Conservation (phyloP, 2,329 filamentous ascomycete species). For the Claviceps africana region DNA sequence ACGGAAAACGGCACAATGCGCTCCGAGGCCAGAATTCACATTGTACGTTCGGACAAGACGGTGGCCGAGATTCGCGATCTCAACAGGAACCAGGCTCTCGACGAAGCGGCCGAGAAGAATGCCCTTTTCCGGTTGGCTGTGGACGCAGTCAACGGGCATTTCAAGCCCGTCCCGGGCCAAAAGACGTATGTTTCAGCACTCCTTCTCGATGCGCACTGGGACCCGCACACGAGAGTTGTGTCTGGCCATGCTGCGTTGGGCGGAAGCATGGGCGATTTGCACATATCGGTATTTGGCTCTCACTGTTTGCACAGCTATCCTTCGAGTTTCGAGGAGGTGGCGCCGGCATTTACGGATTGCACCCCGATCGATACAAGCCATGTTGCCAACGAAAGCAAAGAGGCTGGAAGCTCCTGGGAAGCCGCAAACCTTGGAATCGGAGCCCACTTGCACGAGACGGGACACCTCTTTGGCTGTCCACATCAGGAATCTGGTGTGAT, state of each 20-base stretch:
- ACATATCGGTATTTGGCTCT: slow-evolving; percentile 82
- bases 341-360: slow-evolving; percentile 78
- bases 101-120: slow-evolving; percentile 51
- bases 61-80: slow-evolving; percentile 70
- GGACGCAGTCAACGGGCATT: slow-evolving; percentile 65
- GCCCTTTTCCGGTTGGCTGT: slow-evolving; percentile 65
- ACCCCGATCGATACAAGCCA: slow-evolving; percentile 70
- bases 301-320: slow-evolving; percentile 88
- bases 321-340: slow-evolving; percentile 74
- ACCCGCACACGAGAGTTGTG: slow-evolving; percentile 53
- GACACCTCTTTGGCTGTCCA: slow-evolving; percentile 79
- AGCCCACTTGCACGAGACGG: slow-evolving; percentile 80
- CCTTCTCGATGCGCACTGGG: slow-evolving; percentile 82
- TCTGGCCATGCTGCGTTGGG: slow-evolving; percentile 77
- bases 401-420: slow-evolving; percentile 86
- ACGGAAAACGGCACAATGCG: slow-evolving; percentile 58
- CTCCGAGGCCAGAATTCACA: slow-evolving; percentile 79
- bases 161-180: slow-evolving; percentile 60
- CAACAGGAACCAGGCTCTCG: slow-evolving; percentile 64
- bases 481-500: slow-evolving; percentile 88
- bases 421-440: slow-evolving; percentile 90
- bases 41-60: slow-evolving; percentile 72
- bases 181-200: slow-evolving; percentile 80
- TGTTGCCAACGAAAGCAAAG: slow-evolving; percentile 74
- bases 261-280: slow-evolving; percentile 55